phyloP scores from a whole-genome alignment of 768 basidiomycete genomes.

The Boletus insuetus region DNA sequence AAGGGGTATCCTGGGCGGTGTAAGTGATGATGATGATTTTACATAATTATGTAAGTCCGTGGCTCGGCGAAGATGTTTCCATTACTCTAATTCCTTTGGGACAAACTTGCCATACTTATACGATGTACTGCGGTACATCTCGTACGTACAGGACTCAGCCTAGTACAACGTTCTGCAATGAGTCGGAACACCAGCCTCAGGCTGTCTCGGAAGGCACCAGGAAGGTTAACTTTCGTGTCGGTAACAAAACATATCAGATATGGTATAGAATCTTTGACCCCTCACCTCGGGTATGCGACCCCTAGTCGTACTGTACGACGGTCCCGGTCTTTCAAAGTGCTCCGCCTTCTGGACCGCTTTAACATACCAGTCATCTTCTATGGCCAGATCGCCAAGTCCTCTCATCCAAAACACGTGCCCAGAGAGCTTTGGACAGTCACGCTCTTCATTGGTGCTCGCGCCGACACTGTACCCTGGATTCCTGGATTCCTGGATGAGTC shows the following conservation, averaged over 20 bases:
- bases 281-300: constrained; percentile 32
- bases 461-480: no score
- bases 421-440: constrained; percentile 43
- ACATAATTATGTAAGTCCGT: no score
- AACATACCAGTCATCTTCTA: constrained; percentile 31
- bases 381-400: constrained; percentile 35
- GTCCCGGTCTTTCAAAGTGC: constrained; percentile 34
- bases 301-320: constrained; percentile 41
- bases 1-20: background rate
- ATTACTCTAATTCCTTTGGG: no score
- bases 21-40: no score
- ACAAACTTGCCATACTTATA: no score
- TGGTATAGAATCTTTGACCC: constrained; percentile 43
- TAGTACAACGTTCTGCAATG: no score
- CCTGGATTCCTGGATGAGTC: no score
- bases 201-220: constrained; percentile 2
- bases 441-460: constrained; percentile 42
- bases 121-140: no score
- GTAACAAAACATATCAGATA: constrained; percentile 33
- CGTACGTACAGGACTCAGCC: no score
- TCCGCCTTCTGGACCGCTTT: constrained; percentile 18
- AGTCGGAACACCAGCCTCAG: no score
- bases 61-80: no score
- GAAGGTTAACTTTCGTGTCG: constrained; percentile 14
- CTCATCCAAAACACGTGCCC: constrained; percentile 32